A percentile compares a stretch with the other conserved stretches of the same genome.
These are phyloP conservation scores for Huntiella savannae DNA, from an alignment of 2,329 filamentous ascomycete genomes.

Conservation along the genomic window DNA sequence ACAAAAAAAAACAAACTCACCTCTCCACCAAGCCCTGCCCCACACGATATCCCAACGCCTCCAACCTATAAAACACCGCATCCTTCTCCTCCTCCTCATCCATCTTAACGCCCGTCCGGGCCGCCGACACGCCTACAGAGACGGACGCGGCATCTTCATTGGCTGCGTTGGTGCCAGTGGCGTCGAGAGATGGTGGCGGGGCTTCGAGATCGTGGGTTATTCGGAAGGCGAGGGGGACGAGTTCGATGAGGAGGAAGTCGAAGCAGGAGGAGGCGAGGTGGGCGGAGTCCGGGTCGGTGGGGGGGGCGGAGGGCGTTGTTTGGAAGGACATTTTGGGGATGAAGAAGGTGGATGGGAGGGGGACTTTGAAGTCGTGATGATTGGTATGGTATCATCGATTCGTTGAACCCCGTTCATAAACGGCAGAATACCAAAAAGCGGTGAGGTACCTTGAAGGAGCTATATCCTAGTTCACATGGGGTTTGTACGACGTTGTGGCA, in stretches of 20 bases:
- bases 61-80: slow-evolving; percentile 66
- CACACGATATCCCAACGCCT: slow-evolving; percentile 74
- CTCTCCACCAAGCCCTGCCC: slow-evolving; percentile 82
- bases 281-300: slow-evolving; percentile 53
- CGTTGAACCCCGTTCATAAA: no score
- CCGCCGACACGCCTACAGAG: slow-evolving; percentile 12
- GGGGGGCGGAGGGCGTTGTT: slow-evolving; percentile 47
- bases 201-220: slow-evolving; percentile 54
- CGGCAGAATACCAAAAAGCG: no score
- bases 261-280: slow-evolving; percentile 73
- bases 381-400: no score
- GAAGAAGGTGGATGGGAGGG: background rate
- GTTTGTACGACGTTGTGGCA: no score
- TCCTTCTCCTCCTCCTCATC: slow-evolving; percentile 73
- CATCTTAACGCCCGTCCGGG: slow-evolving; percentile 20
- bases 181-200: slow-evolving; percentile 19
- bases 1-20: slow-evolving; percentile 24
- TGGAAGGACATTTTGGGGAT: slow-evolving; percentile 49
- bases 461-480: no score
- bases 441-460: no score
- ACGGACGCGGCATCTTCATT: slow-evolving; percentile 4
- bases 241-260: slow-evolving; percentile 88
- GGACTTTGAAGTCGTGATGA: no score
- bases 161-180: slow-evolving; percentile 13
- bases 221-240: slow-evolving; percentile 84